A percentile compares a stretch with the other conserved stretches of the same genome.
Evolutionary conservation across 257 asterid species (phyloP).

Genomic region (Solanum okadae): DNA sequence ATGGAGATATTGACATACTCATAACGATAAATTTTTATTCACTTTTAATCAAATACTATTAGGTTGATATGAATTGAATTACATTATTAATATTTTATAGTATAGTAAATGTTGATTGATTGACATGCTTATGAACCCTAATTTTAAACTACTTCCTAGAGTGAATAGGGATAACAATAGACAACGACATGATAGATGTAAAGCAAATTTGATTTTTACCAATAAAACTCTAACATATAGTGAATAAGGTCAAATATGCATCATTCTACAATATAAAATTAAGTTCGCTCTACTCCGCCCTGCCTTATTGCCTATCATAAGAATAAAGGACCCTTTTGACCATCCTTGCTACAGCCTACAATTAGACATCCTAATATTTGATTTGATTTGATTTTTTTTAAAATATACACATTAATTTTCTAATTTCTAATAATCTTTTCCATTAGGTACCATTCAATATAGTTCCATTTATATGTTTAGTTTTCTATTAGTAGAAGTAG

Average conservation of each 20-base stretch:
- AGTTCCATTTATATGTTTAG: not conserved
- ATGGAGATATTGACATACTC: not conserved
- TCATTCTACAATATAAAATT: too few relatives aligned
- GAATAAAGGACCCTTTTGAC: not conserved
- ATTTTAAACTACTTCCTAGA: too few relatives aligned
- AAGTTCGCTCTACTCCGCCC: fast-evolving
- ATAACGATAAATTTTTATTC: too few relatives aligned
- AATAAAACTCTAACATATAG: not conserved
- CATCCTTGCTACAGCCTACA: not conserved
- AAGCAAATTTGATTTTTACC: not conserved
- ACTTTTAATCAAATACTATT: not conserved
- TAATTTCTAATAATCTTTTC: not conserved
- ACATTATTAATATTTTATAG: not conserved
- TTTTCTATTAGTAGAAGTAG: not conserved
- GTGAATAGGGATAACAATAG: too few relatives aligned
- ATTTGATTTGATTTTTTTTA: too few relatives aligned
- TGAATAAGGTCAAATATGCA: too few relatives aligned
- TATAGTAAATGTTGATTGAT: not conserved
- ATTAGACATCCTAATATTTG: not conserved
- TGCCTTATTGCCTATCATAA: fast-evolving
- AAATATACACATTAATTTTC: not conserved
- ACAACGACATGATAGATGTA: too few relatives aligned
- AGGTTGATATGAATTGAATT: not conserved
- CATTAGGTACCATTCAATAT: not conserved
- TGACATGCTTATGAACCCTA: not conserved